Evolutionary conservation across 2,329 filamentous ascomycete species (phyloP).

Genomic region (Cytospora schulzeri): DNA sequence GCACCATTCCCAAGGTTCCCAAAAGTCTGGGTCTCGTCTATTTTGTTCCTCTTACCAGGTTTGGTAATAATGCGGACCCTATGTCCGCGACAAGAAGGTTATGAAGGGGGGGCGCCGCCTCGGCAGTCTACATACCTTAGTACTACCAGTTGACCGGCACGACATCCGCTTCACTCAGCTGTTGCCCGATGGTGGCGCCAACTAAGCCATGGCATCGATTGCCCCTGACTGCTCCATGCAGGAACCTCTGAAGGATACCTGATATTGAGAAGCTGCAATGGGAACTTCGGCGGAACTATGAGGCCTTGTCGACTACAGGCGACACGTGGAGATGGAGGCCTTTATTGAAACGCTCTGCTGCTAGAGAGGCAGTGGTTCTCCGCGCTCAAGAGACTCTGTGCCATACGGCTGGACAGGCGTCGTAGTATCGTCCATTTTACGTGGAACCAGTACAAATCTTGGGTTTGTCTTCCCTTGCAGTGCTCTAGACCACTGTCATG

Average conservation of each 20-base stretch:
- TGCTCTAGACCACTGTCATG: neutral
- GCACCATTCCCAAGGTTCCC: slow-evolving; percentile 2
- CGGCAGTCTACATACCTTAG: neutral
- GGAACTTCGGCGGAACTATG: neutral
- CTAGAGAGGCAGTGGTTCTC: neutral
- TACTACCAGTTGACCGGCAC: no score
- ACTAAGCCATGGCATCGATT: neutral
- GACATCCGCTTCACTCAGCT: slow-evolving; percentile 6
- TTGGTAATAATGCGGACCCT: slow-evolving; percentile 22
- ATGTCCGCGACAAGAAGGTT: slow-evolving; percentile 20
- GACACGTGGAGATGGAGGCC: neutral
- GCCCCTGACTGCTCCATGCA: neutral
- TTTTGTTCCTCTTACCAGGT: slow-evolving; percentile 8
- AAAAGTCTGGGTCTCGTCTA: neutral
- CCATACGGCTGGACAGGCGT: neutral
- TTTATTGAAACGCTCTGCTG: neutral
- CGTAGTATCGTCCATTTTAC: neutral
- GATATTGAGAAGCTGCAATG: neutral
- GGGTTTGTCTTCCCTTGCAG: slow-evolving; percentile 1
- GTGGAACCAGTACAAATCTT: slow-evolving; percentile 4
- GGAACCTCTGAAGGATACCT: neutral
- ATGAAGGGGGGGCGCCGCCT: slow-evolving; percentile 12
- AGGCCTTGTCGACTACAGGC: neutral
- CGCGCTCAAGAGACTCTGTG: neutral
- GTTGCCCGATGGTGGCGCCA: neutral